Base-by-base conservation (phyloP, 345 rosid genomes). In the Eucalyptus globulus region DNA sequence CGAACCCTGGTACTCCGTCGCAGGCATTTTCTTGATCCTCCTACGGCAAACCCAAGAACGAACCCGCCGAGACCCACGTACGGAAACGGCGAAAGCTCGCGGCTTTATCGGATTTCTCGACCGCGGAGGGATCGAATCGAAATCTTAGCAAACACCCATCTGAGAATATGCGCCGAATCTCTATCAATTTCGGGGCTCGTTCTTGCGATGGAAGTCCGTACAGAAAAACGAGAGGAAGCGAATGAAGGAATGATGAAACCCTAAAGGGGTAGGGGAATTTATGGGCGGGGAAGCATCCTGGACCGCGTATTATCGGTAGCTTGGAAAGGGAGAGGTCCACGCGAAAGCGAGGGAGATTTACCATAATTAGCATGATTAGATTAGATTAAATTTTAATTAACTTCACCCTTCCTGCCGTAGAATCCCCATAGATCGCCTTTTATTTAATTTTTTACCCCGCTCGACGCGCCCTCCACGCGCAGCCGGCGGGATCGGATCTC, bases 1-100 rank as follows among this genome's bases (percentile, higher is more conserved):
- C 37, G 90, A 89, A 9, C 92, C 91, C 51, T 89, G 93, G 86
- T 87, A 89, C 15, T 91, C 89, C 34, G 87, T 87, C 88, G 87
- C 81, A 4, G 89, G 87, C 89, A 88, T 89, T 86, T 83, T 76
- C 43, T 31, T 22, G 37, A 31, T 15, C 43, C 49, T n/a, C 62
- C 62, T 19, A 11, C 62, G 34, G 24, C 16, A 85, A 34, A 54
- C 34, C 34, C 34, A 34, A 34, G 34, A 34, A 34, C 34, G 34
- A 34, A 34, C 34, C 34, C 50, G n/a, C 45, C 58, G 58, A 4
- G 58, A 53, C 26, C 62, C 62, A 10, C 3, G 62, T 9, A 56
- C 62, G 62, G 43, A 44, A 56, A 54, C 1, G 80, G 47, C 65
- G 24, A 14, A 88, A 45, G 34, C 26, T 34, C 87, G 3, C 12